A percentile compares a stretch with the other conserved stretches of the same genome.
phyloP scores from a whole-genome alignment of 2,329 filamentous ascomycete species.

The Colletotrichum spaethianum region DNA sequence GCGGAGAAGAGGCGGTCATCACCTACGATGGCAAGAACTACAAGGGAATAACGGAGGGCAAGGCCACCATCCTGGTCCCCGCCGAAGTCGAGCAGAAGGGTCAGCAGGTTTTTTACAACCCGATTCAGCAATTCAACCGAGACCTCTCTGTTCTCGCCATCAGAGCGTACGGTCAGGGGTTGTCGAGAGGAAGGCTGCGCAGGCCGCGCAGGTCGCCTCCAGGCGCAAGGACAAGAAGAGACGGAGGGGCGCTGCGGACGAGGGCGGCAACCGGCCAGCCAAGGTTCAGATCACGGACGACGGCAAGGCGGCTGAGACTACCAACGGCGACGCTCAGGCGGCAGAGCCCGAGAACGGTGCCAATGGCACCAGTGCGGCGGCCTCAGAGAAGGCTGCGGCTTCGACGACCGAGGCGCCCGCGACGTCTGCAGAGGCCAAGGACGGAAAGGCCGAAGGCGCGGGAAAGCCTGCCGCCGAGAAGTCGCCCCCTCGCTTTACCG shows the following conservation, averaged over 20 bases:
- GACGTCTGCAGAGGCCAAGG: constrained; percentile 30
- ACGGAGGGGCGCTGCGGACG: constrained; percentile 62
- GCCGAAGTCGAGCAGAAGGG: constrained; percentile 58
- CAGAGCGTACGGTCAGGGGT: constrained; percentile 83
- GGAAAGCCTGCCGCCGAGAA: constrained; percentile 17
- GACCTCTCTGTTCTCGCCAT: constrained; percentile 95
- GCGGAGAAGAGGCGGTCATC: constrained; percentile 52
- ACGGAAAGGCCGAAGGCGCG: constrained; percentile 27
- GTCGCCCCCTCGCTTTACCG: constrained; percentile 71
- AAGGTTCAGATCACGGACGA: constrained; percentile 48
- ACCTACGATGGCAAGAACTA: constrained; percentile 63
- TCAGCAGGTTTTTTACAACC: constrained; percentile 96
- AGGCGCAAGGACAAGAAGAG: constrained; percentile 53
- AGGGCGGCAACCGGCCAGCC: constrained; percentile 56
- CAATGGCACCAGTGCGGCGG: constrained; percentile 39
- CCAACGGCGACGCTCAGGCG: constrained; percentile 1
- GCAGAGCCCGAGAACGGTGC: neutral
- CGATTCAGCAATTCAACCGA: constrained; percentile 98
- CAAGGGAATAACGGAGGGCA: constrained; percentile 67
- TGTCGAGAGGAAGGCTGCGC: constrained; percentile 61
- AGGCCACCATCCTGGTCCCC: constrained; percentile 70
- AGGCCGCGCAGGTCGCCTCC: constrained; percentile 51
- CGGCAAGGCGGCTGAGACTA: constrained; percentile 40
- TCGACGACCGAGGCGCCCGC: constrained; percentile 31
- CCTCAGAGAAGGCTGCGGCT: constrained; percentile 27